Base-by-base conservation (phyloP, 805 yeast genomes). In the Candida railenensis region DNA sequence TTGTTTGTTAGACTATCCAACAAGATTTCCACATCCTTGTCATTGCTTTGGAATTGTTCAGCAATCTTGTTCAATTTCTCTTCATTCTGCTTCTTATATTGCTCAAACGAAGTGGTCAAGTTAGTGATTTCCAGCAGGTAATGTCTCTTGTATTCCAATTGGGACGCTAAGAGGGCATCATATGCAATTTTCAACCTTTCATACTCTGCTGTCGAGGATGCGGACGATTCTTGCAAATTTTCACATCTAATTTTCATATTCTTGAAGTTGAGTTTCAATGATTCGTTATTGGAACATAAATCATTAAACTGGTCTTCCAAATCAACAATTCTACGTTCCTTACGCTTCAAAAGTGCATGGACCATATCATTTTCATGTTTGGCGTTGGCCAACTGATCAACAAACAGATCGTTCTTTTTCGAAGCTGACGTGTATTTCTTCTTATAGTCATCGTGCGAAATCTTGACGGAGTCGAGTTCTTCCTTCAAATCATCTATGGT, bases 341-440 rank as follows among this genome's bases (percentile, higher is more conserved):
- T 86, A 44, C 95, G 70, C 50, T 77, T 80, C 48, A 88, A 65
- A 51, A 87, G 66, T 1, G 89, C 81, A 55, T 78, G 83, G 37
- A 85, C 72, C 69, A 84, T 84, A 52, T 87, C 90, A 54, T 84
- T 84, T 56, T 89, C 92, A 61, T 86, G 91, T 62, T 85, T 85
- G 34, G 86, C 71, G 51, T 82, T 83, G 25, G 89, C 81, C 49
- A 83, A 63, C 62, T 83, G 87, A 54, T 83, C 89, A 32, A 81
- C 74, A 44, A 78, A 67, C 46, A 76, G 68, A 53, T 78, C 82
- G 54, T 82, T 69, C 63, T 80, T 73, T 56, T 73, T 64, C 52
- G 74, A 53, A 44, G 74, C 56, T 22, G 74, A 65, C 43, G 78
- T 73, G 54, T 74, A 68, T 49, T 82, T 78, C 61, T 81, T 81